Base-by-base conservation (phyloP, 2,329 filamentous ascomycete species). In the Cordyceps militaris region DNA sequence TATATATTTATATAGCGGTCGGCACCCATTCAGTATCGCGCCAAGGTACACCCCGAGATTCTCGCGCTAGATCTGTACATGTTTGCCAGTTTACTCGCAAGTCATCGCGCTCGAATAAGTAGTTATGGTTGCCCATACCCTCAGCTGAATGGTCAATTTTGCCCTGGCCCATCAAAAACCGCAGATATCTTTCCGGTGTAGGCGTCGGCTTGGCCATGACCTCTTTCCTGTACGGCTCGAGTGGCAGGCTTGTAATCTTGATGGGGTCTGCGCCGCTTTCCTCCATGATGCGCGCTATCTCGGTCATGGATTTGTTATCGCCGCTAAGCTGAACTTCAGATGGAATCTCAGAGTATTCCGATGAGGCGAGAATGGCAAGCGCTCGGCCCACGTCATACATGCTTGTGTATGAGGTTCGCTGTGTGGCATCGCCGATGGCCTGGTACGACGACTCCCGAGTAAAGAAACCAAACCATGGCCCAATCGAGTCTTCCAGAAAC, bases 401-500 rank as follows among this genome's bases (percentile, higher is more conserved):
- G 4, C 64, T 63, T 0, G 69, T 71, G 58, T 70, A 72, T 2
- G 69, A 69, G 8, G 69, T 61, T 4, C 40, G 60, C 23, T 62
- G 58, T 16, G 62, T 53, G 3, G 63, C 42, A 10, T 60, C 61
- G 4, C 70, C 70, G 1, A 71, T 60, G 38, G 64, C 61, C 49
- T 42, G 8, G 19, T 42, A 42, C 19, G 21, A 9, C 10, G 7
- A 7, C 1, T 7, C 10, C 7, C 8, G 9, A 11, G 40, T 42
- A 13, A 21, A 6, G 68, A 67, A 55, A 66, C 61, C n/a, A 71
- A 70, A 67, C 67, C 69, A 69, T 1, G 69, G 70, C 3, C 68
- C 69, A 11, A 71, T 64, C 30, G 66, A 67, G 50, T 68, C 65
- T 44, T 71, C 69, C 42, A 70, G 61, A 52, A 71, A 70, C 32